Conservation (phyloP, 2,329 filamentous ascomycete species). For the Penicillium sp. region DNA sequence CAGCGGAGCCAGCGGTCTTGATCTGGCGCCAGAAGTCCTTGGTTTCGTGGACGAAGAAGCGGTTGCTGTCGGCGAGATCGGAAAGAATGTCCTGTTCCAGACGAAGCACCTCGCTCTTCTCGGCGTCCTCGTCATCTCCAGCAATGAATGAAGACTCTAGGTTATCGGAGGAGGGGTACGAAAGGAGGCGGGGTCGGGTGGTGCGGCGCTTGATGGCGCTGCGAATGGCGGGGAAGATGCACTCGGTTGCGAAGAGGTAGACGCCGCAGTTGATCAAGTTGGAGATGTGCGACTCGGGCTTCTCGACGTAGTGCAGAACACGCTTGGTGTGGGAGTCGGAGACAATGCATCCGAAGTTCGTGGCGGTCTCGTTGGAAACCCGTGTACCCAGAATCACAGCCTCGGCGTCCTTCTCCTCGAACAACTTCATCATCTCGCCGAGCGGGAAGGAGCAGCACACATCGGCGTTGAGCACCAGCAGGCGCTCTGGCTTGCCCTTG, state of each 20-base stretch:
- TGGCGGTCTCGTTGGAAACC: slow-evolving; percentile 85
- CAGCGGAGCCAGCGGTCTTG: slow-evolving; percentile 96
- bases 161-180: slow-evolving; percentile 95
- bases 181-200: slow-evolving; percentile 84
- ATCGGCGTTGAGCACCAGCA: slow-evolving; percentile 97
- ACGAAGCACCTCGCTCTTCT: slow-evolving; percentile 83
- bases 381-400: slow-evolving; percentile 93
- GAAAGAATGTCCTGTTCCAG: slow-evolving; percentile 96
- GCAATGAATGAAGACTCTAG: slow-evolving; percentile 71
- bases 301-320: slow-evolving; percentile 98
- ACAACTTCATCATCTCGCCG: slow-evolving; percentile 91
- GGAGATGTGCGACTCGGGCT: slow-evolving; percentile 95
- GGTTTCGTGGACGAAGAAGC: slow-evolving; percentile 97
- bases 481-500: slow-evolving; percentile 89
- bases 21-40: slow-evolving; percentile 99
- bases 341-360: slow-evolving; percentile 97
- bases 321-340: slow-evolving; percentile 91
- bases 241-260: slow-evolving; percentile 93
- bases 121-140: slow-evolving; percentile 69
- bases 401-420: slow-evolving; percentile 93
- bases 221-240: slow-evolving; percentile 94
- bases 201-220: slow-evolving; percentile 93
- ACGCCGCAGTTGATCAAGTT: slow-evolving; percentile 99
- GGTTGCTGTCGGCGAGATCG: slow-evolving; percentile 93
- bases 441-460: slow-evolving; percentile 99